Conservation (phyloP, 2,329 filamentous ascomycete species). For the Aspergillus amoenus region DNA sequence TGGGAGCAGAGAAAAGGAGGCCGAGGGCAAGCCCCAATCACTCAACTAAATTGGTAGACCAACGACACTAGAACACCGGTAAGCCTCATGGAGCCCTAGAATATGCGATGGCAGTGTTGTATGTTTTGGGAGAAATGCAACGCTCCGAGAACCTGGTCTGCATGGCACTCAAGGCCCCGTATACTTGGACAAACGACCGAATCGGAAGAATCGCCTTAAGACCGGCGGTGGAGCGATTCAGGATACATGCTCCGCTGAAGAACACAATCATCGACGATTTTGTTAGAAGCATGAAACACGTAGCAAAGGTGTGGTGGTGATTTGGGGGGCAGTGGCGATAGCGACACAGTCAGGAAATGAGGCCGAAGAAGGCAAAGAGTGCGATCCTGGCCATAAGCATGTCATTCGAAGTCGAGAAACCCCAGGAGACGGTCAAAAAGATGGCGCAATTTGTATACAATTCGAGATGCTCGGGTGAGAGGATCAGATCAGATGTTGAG, state of each 20-base stretch:
- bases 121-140: not conserved
- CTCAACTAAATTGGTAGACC: not conserved
- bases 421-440: not conserved
- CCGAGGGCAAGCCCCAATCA: not conserved
- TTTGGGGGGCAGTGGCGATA: not conserved
- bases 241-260: not conserved
- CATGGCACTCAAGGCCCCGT: not conserved
- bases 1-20: no score
- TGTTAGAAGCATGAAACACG: not conserved
- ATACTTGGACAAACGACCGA: not conserved
- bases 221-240: not conserved
- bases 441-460: constrained; percentile 2
- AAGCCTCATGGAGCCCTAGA: not conserved
- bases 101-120: not conserved
- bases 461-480: not conserved
- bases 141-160: not conserved
- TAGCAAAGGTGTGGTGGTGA: not conserved
- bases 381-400: not conserved
- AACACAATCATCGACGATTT: not conserved
- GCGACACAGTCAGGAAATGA: not conserved
- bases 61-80: no score
- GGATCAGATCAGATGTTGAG: not conserved
- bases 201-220: not conserved
- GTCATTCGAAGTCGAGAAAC: not conserved
- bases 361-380: not conserved